Percentiles rank a stretch among this genome's conserved stretches.
Evolutionary conservation across 805 yeast species (phyloP).

Genomic region (Wickerhamomyces silvicola): DNA sequence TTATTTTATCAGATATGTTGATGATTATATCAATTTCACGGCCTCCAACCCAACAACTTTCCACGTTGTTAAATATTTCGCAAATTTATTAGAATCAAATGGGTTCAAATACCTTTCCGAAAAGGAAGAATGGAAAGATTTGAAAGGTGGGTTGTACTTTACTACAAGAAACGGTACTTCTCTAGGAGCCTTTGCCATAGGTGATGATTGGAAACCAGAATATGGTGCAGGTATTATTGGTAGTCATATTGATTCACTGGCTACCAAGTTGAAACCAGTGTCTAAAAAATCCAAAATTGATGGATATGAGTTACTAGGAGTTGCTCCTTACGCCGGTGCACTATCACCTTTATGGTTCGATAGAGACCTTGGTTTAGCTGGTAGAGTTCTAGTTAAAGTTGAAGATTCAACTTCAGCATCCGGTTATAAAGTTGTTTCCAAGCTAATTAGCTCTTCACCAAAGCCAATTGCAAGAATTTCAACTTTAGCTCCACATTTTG

Average conservation of each 20-base stretch:
- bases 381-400: conserved; percentile 54
- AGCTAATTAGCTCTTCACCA: conserved; percentile 52
- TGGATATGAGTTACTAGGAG: conserved; percentile 74
- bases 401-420: conserved; percentile 22
- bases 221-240: conserved; percentile 67
- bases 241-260: conserved; percentile 69
- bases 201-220: conserved; percentile 56
- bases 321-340: conserved; percentile 80
- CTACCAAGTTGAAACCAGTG: conserved; percentile 65
- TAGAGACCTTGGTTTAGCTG: conserved; percentile 82
- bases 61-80: conserved; percentile 57
- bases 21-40: conserved; percentile 66
- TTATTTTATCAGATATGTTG: conserved; percentile 26
- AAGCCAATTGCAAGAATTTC: conserved; percentile 77
- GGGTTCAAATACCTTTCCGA: conserved; percentile 68
- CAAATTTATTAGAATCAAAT: conserved; percentile 39
- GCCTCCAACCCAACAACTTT: conserved; percentile 66
- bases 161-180: conserved; percentile 65
- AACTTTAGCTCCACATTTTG: conserved; percentile 83
- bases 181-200: conserved; percentile 65
- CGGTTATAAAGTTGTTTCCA: conserved; percentile 31
- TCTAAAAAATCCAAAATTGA: conserved; percentile 56
- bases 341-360: conserved; percentile 67
- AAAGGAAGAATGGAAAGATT: conserved; percentile 35
- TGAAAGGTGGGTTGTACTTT: conserved; percentile 49